Base-by-base conservation (phyloP, 1,284 basidiomycete species). In the Apiotrichum gracile region DNA sequence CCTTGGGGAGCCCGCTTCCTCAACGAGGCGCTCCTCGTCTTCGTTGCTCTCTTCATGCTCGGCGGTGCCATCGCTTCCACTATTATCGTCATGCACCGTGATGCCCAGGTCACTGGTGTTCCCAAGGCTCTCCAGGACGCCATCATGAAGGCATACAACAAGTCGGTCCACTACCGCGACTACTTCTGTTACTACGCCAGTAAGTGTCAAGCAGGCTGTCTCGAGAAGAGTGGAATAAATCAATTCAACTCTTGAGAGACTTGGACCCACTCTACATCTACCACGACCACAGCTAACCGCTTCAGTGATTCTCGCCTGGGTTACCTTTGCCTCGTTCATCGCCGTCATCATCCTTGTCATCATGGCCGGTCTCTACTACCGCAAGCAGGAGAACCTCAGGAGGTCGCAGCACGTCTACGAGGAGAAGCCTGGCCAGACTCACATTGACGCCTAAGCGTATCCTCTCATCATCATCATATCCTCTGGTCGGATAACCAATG, bases 351-450 rank as follows among this genome's bases (percentile, higher is more conserved):
- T 43, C 44, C 54, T 59, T 41, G 24, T 51, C 44, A 37, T 52
- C 48, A 3, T 46, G 2, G 51, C 57, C 14, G 57, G 53, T 19
- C 49, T 59, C 40, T 48, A 55, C 48, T 59, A 59, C 54, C 53
- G 54, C 51, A 49, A 47, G 40, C 38, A 27, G 8, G 29, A 7
- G 8, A 37, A 17, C 17, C 14, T 7, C 7, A 7, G 7, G 14
- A 43, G 45, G 42, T 17, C 51, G 41, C 14, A 29, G 16, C 13
- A 22, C 8, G 10, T 12, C 27, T 19, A 16, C 27, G 27, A 31
- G 27, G 42, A 44, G 42, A 44, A 44, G 42, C 27, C 14, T 25
- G 5, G 16, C n/a, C 25, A 25, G 14, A 4, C n/a, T 7, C 42
- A 44, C 42, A 13, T 44, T 26, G 42, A 44, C 25, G 42, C 42